phyloP scores from a whole-genome alignment of 805 yeast genomes.

The Ogataea pilisensis region DNA sequence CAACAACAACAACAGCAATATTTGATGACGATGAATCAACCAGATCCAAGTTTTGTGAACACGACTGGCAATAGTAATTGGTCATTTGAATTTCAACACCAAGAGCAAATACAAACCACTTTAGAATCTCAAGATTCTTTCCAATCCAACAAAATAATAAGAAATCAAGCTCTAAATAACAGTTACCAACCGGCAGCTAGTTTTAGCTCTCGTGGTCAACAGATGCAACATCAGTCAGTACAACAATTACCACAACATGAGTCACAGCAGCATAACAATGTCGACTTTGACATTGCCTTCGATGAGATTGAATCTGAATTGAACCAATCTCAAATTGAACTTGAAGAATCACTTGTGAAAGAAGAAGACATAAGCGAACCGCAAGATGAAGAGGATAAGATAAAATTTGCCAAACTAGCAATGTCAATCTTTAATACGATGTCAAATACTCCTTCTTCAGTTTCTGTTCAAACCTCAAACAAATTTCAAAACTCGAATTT shows the following conservation, averaged over 20 bases:
- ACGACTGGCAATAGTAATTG: constrained; percentile 3
- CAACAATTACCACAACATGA: constrained; percentile 8
- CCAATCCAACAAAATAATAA: neutral
- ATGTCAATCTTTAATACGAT: constrained; percentile 35
- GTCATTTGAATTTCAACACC: constrained; percentile 13
- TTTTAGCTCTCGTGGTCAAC: neutral
- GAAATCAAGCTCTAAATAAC: constrained; percentile 1
- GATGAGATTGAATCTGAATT: constrained; percentile 26
- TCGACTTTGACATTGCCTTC: constrained; percentile 27
- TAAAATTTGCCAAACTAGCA: constrained; percentile 38
- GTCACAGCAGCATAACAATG: neutral
- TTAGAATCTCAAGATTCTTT: constrained; percentile 10
- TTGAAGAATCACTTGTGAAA: neutral
- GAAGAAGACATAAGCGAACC: constrained; percentile 5
- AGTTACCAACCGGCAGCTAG: neutral
- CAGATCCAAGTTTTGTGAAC: neutral
- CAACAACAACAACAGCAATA: neutral
- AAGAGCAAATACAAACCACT: constrained; percentile 5
- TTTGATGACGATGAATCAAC: neutral
- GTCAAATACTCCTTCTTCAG: constrained; percentile 27
- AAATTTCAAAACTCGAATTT: constrained; percentile 40
- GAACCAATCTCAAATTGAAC: constrained; percentile 2
- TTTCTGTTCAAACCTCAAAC: constrained; percentile 27
- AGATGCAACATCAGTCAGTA: neutral
- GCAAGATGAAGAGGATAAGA: constrained; percentile 28